Evolutionary conservation across 257 asterid species (phyloP).

Genomic region (Salvia hispanica): DNA sequence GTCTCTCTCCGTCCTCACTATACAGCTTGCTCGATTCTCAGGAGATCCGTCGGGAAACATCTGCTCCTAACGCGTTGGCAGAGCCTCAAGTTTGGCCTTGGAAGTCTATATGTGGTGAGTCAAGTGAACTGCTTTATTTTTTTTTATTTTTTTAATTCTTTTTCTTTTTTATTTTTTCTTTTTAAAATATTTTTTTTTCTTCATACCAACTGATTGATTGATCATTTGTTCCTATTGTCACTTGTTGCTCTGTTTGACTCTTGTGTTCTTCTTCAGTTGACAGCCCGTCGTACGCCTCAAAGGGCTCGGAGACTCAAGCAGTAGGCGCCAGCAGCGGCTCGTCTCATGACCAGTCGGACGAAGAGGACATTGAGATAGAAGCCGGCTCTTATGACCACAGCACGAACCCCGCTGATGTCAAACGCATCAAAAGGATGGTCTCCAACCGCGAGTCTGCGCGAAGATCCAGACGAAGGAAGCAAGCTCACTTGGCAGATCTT

Average conservation of each 20-base stretch:
- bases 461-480: constrained; percentile 83
- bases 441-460: constrained; percentile 87
- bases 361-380: constrained; percentile 68
- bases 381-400: constrained; percentile 69
- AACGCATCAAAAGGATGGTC: constrained; percentile 71
- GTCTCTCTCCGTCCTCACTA: neutral
- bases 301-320: constrained; percentile 41
- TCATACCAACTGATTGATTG: too few relatives aligned
- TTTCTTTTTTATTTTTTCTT: neutral
- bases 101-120: constrained; percentile 66
- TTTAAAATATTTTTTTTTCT: too few relatives aligned
- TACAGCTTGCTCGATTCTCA: constrained; percentile 32
- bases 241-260: neutral
- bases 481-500: constrained; percentile 73
- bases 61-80: constrained; percentile 36
- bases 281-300: constrained; percentile 66
- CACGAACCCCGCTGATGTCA: constrained; percentile 51
- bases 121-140: neutral
- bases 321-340: constrained; percentile 70
- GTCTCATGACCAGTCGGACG: constrained; percentile 72
- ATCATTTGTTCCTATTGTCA: too few relatives aligned
- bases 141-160: neutral
- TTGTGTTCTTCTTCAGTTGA: constrained; percentile 45
- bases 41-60: constrained; percentile 48
- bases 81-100: constrained; percentile 46